Conservation (phyloP, 1,284 basidiomycete genomes). For the Vanrija sp. region DNA sequence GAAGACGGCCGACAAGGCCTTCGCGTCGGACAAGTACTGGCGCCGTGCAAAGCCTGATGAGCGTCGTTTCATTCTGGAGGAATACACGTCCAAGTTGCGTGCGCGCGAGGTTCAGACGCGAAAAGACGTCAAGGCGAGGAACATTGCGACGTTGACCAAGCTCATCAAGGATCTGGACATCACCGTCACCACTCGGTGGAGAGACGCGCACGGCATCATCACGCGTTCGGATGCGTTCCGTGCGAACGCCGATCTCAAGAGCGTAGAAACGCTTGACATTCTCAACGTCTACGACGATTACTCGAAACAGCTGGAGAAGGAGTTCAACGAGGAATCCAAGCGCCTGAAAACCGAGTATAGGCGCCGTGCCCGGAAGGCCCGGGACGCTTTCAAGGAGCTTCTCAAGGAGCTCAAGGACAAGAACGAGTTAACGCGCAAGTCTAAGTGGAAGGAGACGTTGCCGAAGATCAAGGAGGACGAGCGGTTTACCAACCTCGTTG, state of each 20-base stretch:
- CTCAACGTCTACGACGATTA: conserved; percentile 88
- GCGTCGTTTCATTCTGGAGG: conserved; percentile 77
- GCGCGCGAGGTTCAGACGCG: conserved; percentile 69
- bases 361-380: conserved; percentile 74
- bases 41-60: conserved; percentile 78
- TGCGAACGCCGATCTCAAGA: conserved; percentile 66
- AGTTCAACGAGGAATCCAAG: conserved; percentile 77
- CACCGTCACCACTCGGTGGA: conserved; percentile 84
- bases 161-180: conserved; percentile 79
- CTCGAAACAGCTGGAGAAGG: conserved; percentile 75
- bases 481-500: conserved; percentile 80
- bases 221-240: conserved; percentile 72
- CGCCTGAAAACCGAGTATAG: conserved; percentile 75
- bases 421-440: conserved; percentile 70
- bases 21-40: conserved; percentile 81
- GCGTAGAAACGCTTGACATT: conserved; percentile 81
- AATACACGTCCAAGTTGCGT: conserved; percentile 78
- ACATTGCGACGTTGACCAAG: conserved; percentile 69
- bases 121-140: conserved; percentile 66
- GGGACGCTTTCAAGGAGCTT: conserved; percentile 80
- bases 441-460: conserved; percentile 88
- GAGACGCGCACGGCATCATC: conserved; percentile 70
- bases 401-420: conserved; percentile 64
- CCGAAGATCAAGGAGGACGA: conserved; percentile 69
- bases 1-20: conserved; percentile 74